phyloP scores from a whole-genome alignment of 768 basidiomycete genomes.

The Lentinus tigrinus region DNA sequence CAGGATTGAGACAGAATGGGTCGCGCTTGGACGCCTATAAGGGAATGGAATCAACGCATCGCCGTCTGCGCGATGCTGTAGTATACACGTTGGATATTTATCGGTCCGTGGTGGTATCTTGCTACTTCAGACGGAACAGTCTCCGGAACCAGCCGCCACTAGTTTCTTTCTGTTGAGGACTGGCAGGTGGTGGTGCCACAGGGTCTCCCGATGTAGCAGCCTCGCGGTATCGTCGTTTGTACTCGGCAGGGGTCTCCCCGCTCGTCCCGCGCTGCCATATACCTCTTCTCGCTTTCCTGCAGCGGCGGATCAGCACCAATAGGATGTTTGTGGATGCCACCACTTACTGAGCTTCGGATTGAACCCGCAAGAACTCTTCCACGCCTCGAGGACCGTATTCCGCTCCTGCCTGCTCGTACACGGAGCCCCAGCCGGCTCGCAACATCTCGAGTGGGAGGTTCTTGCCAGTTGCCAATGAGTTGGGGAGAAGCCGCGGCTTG shows the following conservation, averaged over 20 bases:
- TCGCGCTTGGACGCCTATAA: too few relatives aligned
- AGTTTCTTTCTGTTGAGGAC: neutral
- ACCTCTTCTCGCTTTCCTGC: slow-evolving; percentile 60
- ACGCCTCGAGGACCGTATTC: slow-evolving; percentile 74
- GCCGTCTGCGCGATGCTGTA: neutral
- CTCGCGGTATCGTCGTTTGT: slow-evolving; percentile 61
- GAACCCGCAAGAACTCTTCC: slow-evolving; percentile 58
- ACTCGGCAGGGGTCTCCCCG: slow-evolving; percentile 74
- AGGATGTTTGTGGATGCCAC: neutral
- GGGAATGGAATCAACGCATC: too few relatives aligned
- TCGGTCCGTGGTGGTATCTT: neutral
- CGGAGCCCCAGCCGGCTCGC: slow-evolving; percentile 69
- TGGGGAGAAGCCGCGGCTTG: slow-evolving; percentile 53
- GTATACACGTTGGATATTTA: neutral
- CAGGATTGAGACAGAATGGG: too few relatives aligned
- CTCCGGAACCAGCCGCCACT: neutral
- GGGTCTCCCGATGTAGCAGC: neutral
- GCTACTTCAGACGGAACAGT: neutral
- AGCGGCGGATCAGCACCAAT: neutral
- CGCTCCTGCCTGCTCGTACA: slow-evolving; percentile 76
- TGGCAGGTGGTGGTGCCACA: neutral
- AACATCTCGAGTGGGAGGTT: slow-evolving; percentile 73
- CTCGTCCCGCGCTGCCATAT: slow-evolving; percentile 65
- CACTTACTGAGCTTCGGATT: slow-evolving; percentile 37
- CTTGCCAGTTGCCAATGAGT: slow-evolving; percentile 44